Evolutionary conservation across 805 yeast species (phyloP).

Genomic region (Metschnikowia proteae): DNA sequence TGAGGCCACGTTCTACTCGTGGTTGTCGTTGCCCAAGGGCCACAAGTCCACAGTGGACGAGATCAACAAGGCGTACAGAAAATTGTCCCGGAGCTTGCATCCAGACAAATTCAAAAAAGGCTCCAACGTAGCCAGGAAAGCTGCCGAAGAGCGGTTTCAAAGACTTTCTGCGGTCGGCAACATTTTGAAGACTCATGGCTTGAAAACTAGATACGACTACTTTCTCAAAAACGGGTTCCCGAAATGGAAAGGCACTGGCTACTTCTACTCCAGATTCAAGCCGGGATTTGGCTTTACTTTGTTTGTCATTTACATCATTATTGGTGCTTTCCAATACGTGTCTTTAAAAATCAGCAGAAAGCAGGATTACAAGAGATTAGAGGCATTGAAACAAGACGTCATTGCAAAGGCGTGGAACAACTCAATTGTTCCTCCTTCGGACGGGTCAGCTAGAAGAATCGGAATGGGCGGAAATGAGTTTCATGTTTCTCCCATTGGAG

Average conservation of each 20-base stretch:
- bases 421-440: constrained; percentile 46
- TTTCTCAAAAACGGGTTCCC: constrained; percentile 86
- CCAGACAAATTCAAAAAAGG: constrained; percentile 65
- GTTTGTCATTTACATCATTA: constrained; percentile 46
- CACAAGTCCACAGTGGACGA: constrained; percentile 48
- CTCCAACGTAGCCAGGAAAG: constrained; percentile 33
- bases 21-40: constrained; percentile 51
- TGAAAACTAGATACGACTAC: constrained; percentile 74
- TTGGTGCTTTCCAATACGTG: constrained; percentile 56
- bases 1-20: constrained; percentile 62
- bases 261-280: constrained; percentile 61
- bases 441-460: constrained; percentile 46
- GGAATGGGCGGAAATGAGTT: constrained; percentile 49
- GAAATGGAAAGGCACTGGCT: constrained; percentile 64
- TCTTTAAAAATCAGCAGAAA: constrained; percentile 50
- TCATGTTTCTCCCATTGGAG: constrained; percentile 53
- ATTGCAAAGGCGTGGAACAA: constrained; percentile 56
- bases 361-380: constrained; percentile 58
- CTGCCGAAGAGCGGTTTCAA: constrained; percentile 69
- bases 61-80: constrained; percentile 64
- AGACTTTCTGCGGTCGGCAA: constrained; percentile 72
- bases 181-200: constrained; percentile 55
- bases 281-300: constrained; percentile 59
- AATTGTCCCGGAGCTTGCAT: constrained; percentile 66
- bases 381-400: constrained; percentile 46